Conservation (phyloP, 495 filamentous ascomycete species). For the Tirmania nivea region DNA sequence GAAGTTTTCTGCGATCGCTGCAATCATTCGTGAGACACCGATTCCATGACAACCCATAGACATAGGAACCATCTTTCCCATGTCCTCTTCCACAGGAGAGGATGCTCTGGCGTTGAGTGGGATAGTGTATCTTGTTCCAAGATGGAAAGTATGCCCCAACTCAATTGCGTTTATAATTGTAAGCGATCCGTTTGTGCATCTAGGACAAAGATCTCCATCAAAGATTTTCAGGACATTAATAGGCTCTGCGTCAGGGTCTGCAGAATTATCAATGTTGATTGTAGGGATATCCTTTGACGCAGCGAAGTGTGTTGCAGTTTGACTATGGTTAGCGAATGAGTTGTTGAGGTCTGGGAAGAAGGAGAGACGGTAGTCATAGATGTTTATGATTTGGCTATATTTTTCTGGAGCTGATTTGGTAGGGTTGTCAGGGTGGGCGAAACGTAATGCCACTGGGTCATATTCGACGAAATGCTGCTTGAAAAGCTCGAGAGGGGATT, state of each 20-base stretch:
- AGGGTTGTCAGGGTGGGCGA: slow-evolving; percentile 2
- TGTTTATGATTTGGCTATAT: slow-evolving; percentile 26
- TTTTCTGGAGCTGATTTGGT: slow-evolving; percentile 9
- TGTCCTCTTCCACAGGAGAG: slow-evolving; percentile 1
- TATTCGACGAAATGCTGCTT: slow-evolving; percentile 23
- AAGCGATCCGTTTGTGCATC: slow-evolving; percentile 42
- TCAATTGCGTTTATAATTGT: slow-evolving; percentile 55
- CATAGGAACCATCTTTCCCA: slow-evolving; percentile 29
- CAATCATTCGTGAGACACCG: slow-evolving; percentile 77
- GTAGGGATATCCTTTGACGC: slow-evolving; percentile 20
- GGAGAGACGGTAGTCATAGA: slow-evolving; percentile 30
- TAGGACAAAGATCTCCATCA: slow-evolving; percentile 48
- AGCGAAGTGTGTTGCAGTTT: slow-evolving; percentile 15
- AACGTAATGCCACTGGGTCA: slow-evolving; percentile 1
- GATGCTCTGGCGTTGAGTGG: slow-evolving; percentile 41
- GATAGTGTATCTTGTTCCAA: slow-evolving; percentile 69
- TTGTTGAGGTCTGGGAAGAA: slow-evolving; percentile 9
- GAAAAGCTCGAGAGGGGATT: slow-evolving; percentile 39
- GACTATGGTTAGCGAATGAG: slow-evolving; percentile 15
- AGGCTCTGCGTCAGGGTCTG: slow-evolving; percentile 9
- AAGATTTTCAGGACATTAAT: slow-evolving; percentile 41
- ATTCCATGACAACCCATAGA: slow-evolving; percentile 97
- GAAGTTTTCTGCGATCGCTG: slow-evolving; percentile 55
- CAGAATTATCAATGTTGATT: slow-evolving; percentile 2
- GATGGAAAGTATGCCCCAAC: slow-evolving; percentile 83